Evolutionary conservation across 805 yeast species (phyloP).

Genomic region (Schizosaccharomyces cryophilus): DNA sequence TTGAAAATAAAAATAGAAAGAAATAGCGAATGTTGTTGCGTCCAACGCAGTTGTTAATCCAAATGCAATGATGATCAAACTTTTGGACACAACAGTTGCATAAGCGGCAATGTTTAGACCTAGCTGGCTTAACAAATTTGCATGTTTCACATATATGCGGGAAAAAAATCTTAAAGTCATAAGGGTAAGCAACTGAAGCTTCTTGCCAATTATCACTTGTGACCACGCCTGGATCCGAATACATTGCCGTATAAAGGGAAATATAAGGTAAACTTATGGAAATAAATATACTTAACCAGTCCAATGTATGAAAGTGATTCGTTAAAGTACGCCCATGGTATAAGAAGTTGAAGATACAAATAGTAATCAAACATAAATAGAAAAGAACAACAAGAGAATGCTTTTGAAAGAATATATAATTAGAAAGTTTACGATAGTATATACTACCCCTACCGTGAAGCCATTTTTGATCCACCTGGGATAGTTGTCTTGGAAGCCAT

Average conservation of each 20-base stretch:
- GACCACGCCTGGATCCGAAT: constrained; percentile 19
- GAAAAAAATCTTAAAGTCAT: constrained; percentile 32
- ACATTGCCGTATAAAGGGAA: constrained; percentile 11
- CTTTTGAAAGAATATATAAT: constrained; percentile 9
- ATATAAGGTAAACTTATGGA: constrained; percentile 11
- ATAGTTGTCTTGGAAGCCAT: constrained; percentile 6
- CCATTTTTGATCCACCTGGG: constrained; percentile 6
- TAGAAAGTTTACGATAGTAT: neutral
- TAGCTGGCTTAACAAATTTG: constrained; percentile 24
- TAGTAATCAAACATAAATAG: constrained; percentile 7
- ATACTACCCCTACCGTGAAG: constrained; percentile 7
- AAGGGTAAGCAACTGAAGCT: constrained; percentile 13
- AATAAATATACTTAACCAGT: constrained; percentile 5
- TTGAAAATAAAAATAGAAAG: constrained; percentile 27
- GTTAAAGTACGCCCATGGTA: constrained; percentile 3
- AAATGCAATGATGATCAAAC: constrained; percentile 37
- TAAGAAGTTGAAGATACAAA: constrained; percentile 6
- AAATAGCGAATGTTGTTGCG: constrained; percentile 38
- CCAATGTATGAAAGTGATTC: neutral
- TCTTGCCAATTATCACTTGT: constrained; percentile 11
- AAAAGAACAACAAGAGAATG: constrained; percentile 8
- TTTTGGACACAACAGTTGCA: constrained; percentile 25
- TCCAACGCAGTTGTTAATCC: constrained; percentile 41
- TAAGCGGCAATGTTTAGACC: constrained; percentile 34
- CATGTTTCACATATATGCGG: constrained; percentile 26